These are phyloP conservation scores for Chalaropsis ovoidea DNA, from an alignment of 2,329 filamentous ascomycete genomes.

Conservation along the genomic window DNA sequence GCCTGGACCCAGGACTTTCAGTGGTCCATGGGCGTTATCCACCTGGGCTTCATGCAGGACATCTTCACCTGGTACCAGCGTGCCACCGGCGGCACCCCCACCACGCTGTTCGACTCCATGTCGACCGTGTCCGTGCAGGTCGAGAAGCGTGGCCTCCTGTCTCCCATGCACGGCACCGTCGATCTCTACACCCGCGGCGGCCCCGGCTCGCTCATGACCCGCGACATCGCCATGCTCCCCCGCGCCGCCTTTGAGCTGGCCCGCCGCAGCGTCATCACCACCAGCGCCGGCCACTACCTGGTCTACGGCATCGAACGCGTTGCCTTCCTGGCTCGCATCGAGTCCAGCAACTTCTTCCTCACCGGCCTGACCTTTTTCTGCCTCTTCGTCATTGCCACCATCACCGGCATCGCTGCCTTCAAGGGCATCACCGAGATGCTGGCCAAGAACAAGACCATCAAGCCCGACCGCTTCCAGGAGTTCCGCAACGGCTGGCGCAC, in stretches of 20 bases:
- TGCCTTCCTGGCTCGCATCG: conserved; percentile 74
- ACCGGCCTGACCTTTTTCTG: conserved; percentile 84
- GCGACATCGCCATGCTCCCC: conserved; percentile 45
- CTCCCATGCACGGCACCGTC: conserved; percentile 28
- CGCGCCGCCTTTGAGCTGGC: conserved; percentile 36
- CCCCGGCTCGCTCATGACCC: conserved; percentile 35
- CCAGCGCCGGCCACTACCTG: conserved; percentile 45
- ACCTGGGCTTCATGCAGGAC: conserved; percentile 72
- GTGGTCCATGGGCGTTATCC: conserved; percentile 95
- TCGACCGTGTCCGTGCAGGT: conserved; percentile 72
- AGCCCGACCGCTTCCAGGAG: conserved; percentile 75
- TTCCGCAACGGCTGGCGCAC: conserved; percentile 93
- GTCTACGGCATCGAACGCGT: conserved; percentile 82
- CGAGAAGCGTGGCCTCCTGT: conserved; percentile 48
- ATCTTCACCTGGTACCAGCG: conserved; percentile 95
- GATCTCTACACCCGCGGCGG: conserved; percentile 40
- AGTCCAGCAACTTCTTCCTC: conserved; percentile 85
- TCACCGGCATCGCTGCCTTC: conserved; percentile 63
- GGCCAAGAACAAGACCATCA: conserved; percentile 66
- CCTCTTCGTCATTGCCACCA: conserved; percentile 66
- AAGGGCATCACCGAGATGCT: conserved; percentile 71
- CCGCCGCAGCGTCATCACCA: conserved; percentile 47
- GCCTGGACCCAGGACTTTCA: conserved; percentile 97
- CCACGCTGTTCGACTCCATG: conserved; percentile 65
- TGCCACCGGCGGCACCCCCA: conserved; percentile 76